A percentile compares a stretch with the other conserved stretches of the same genome.
Conservation (phyloP, 1,284 basidiomycete species). For the Cutaneotrichosporon dermatis region DNA sequence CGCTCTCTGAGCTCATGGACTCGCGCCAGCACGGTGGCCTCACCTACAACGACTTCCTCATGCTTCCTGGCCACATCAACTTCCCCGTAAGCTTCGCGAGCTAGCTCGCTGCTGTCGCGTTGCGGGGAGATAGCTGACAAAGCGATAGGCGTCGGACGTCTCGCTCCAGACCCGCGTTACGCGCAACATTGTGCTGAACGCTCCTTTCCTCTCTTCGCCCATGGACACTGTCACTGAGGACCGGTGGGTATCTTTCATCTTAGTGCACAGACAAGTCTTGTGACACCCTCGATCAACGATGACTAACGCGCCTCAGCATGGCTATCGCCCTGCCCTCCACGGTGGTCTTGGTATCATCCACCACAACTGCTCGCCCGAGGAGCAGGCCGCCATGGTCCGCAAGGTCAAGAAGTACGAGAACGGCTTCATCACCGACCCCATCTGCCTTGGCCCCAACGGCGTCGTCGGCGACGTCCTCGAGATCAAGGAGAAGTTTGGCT, state of each 20-base stretch:
- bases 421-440: conserved; percentile 94
- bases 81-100: conserved; percentile 63
- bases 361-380: conserved; percentile 84
- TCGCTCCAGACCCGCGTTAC: conserved; percentile 80
- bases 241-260: conserved; percentile 49
- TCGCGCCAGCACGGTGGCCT: conserved; percentile 82
- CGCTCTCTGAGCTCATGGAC: conserved; percentile 84
- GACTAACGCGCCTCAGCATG: conserved; percentile 55
- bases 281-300: neutral
- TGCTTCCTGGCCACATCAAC: conserved; percentile 94
- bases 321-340: conserved; percentile 90
- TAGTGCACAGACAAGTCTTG: too few species aligned
- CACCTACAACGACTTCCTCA: conserved; percentile 92
- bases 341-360: conserved; percentile 99
- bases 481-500: conserved; percentile 87
- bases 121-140: too few species aligned
- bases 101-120: too few species aligned
- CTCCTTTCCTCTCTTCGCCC: conserved; percentile 94
- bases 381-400: conserved; percentile 94
- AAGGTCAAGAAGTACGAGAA: conserved; percentile 98
- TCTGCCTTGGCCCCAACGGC: conserved; percentile 73
- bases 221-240: conserved; percentile 99
- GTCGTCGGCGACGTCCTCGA: conserved; percentile 86
- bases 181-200: conserved; percentile 86
- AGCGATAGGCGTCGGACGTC: conserved; percentile 55